Conservation (phyloP, 768 basidiomycete genomes). For the Boletus rubroflammeus region DNA sequence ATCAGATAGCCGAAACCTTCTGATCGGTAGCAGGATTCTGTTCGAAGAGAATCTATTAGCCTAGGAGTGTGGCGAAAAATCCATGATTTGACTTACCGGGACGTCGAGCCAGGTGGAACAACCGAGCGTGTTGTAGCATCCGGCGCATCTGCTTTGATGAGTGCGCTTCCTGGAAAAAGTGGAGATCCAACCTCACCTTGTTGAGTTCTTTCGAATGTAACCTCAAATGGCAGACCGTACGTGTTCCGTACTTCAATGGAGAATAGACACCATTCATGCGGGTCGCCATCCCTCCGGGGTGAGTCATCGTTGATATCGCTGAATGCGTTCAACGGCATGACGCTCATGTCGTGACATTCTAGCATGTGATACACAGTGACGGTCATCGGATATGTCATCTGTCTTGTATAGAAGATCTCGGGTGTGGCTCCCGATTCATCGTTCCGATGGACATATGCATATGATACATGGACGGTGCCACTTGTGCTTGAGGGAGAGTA, state of each 20-base stretch:
- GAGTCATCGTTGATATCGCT: constrained; percentile 21
- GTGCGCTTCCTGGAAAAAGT: background rate
- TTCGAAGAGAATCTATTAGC: constrained; percentile 2
- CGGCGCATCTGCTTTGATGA: constrained; percentile 36
- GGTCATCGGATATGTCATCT: constrained; percentile 81
- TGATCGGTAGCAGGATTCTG: constrained; percentile 69
- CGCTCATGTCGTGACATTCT: constrained; percentile 79
- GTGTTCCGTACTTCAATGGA: constrained; percentile 89
- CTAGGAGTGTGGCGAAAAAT: background rate
- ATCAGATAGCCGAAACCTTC: constrained; percentile 60
- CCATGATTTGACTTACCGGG: constrained; percentile 49
- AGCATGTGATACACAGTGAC: constrained; percentile 96
- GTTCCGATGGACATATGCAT: constrained; percentile 61
- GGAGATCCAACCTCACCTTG: constrained; percentile 42
- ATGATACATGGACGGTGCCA: constrained; percentile 80
- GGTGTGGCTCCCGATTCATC: constrained; percentile 30
- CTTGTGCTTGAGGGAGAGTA: constrained; percentile 50
- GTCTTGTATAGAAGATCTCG: constrained; percentile 78
- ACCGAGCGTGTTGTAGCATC: constrained; percentile 46
- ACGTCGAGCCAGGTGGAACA: constrained; percentile 86
- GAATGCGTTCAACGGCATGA: constrained; percentile 54
- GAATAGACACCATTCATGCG: constrained; percentile 79
- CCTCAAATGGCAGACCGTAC: constrained; percentile 89
- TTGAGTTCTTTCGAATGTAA: constrained; percentile 66
- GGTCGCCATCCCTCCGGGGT: constrained; percentile 43